Base-by-base conservation (phyloP, 225 moss, liverwort and hornwort species). In the Sphagnum tenellum region DNA sequence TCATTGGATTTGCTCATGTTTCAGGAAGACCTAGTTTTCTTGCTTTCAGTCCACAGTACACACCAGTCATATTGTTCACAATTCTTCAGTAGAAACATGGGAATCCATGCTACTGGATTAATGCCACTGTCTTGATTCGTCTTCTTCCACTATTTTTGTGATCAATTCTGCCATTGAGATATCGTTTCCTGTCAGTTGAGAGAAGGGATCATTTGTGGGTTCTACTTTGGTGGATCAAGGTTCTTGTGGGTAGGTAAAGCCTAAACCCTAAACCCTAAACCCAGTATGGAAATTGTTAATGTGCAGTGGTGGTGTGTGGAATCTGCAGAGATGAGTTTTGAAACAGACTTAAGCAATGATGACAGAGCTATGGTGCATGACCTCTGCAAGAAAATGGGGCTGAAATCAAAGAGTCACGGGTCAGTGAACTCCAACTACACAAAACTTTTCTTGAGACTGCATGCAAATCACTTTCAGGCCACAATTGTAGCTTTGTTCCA, bases 331-430 rank as follows among this genome's bases (percentile, higher is more conserved):
- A 58, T 98, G 76, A 46, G 82, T 48, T 98, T 98, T 75, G 92
- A 92, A 77, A 83, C 90, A 59, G 88, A 77, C 69, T 83, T 98
- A 62, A 92, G 85, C 85, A 98, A 98, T 68, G 90, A 98, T 76
- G 96, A 98, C 75, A 86, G 92, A 84, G 96, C 96, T 58, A 87
- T 98, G 78, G 96, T 92, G 70, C 96, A 98, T 71, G 90, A 90
- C 63, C 87, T 86, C 69, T 92, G 96, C 77, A 87, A 89, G 64
- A 92, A 85, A 70, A 76, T 98, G 90, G 96, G 92, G n/a, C 89
- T 98, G 57, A 92, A 98, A 73, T 98, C 96, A 61, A 98, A 87
- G 72, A 98, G 96, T 75, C 77, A 80, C 60, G 96, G 96, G 94
- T 94, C 88, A 65, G 79, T 74, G 53, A 61, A 52, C 9, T 52